Evolutionary conservation across 306 rosid genomes (phyloP).

Genomic region (Purshia tridentata): DNA sequence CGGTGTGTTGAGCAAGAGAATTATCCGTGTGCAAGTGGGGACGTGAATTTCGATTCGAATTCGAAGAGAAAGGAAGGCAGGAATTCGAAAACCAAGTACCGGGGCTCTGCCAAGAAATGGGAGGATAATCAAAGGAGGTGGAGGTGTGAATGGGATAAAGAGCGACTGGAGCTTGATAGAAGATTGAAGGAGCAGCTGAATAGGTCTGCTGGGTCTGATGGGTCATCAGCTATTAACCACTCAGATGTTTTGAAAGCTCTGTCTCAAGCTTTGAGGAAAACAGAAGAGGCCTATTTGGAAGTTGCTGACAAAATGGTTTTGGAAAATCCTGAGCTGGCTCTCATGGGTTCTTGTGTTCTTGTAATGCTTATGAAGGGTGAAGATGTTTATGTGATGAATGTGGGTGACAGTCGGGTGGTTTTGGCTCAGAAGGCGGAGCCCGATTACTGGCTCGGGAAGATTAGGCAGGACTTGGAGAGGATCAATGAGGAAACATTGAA

Average conservation of each 20-base stretch:
- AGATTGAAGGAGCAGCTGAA: conserved; percentile 69
- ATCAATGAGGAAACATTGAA: conserved; percentile 87
- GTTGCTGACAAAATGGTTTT: conserved; percentile 73
- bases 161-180: conserved; percentile 81
- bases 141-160: conserved; percentile 94
- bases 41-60: conserved; percentile 39
- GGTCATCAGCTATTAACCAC: conserved; percentile 43
- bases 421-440: conserved; percentile 89
- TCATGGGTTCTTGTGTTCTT: conserved; percentile 99
- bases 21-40: conserved; percentile 51
- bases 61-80: conserved; percentile 31
- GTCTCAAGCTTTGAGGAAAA: conserved; percentile 71
- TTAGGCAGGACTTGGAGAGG: conserved; percentile 85
- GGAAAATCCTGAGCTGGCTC: conserved; percentile 90
- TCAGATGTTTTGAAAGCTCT: conserved; percentile 81
- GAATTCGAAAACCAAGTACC: conserved; percentile 46
- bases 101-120: conserved; percentile 61
- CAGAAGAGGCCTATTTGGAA: conserved; percentile 86
- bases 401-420: conserved; percentile 91
- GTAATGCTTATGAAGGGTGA: conserved; percentile 97
- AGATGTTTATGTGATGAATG: conserved; percentile 91
- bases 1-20: conserved; percentile 61
- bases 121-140: conserved; percentile 90
- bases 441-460: conserved; percentile 89
- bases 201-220: conserved; percentile 47